A percentile compares a stretch with the other conserved stretches of the same genome.
These are phyloP conservation scores for Mycena leptocephala DNA, from an alignment of 768 basidiomycete species.

Conservation along the genomic window DNA sequence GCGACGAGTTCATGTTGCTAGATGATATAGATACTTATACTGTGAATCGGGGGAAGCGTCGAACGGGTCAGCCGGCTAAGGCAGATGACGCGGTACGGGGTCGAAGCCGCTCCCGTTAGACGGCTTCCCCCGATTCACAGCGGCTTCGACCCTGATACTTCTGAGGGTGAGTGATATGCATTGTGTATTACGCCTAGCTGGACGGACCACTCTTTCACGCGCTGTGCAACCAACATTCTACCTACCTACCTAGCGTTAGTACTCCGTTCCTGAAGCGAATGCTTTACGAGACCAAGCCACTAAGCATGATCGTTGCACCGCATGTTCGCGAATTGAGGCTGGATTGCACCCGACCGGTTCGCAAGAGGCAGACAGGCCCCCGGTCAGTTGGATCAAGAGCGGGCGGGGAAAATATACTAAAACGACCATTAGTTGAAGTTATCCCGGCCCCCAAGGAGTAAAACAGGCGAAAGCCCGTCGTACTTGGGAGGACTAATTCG, in stretches of 20 bases:
- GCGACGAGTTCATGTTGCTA: no score
- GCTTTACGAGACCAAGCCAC: neutral
- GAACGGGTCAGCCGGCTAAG: neutral
- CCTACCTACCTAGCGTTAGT: no score
- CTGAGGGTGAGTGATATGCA: no score
- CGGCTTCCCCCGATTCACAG: no score
- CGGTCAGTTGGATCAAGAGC: neutral
- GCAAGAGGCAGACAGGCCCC: no score
- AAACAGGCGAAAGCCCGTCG: neutral
- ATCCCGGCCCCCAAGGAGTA: neutral
- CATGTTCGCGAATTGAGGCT: conserved; percentile 1
- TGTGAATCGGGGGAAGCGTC: neutral
- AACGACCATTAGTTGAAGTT: no score
- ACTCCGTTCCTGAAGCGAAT: neutral
- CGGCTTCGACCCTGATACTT: conserved; percentile 6
- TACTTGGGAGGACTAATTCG: neutral
- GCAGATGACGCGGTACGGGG: conserved; percentile 2
- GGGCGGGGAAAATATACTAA: neutral
- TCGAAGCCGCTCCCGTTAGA: no score
- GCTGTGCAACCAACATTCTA: conserved; percentile 11
- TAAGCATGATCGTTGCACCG: conserved; percentile 1
- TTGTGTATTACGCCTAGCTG: conserved; percentile 7
- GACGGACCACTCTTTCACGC: conserved; percentile 22
- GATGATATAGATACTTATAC: no score
- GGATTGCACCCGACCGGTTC: neutral